phyloP scores from a whole-genome alignment of 306 rosid species.

The Medicago truncatula region DNA sequence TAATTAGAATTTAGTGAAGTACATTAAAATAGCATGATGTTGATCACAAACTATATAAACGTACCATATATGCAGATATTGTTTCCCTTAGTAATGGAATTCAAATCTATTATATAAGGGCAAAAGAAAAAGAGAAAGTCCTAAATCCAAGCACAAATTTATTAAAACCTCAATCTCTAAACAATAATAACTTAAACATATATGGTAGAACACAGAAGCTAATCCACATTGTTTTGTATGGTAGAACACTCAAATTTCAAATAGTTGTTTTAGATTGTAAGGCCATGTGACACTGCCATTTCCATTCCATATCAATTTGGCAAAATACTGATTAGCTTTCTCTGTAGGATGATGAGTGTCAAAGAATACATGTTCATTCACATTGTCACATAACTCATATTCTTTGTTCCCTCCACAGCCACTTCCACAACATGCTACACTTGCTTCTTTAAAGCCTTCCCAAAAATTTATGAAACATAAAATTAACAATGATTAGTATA shows the following conservation, averaged over 20 bases:
- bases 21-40: no score
- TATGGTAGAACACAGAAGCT: background rate
- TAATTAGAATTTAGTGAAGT: no score
- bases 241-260: background rate
- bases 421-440: conserved; percentile 64
- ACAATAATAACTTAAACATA: no score
- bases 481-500: background rate
- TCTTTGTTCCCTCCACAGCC: conserved; percentile 73
- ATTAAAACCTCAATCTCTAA: no score
- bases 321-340: conserved; percentile 22
- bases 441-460: conserved; percentile 51
- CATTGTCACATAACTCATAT: conserved; percentile 40
- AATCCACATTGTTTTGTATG: background rate
- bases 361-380: conserved; percentile 45
- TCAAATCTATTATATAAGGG: background rate
- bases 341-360: conserved; percentile 61
- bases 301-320: conserved; percentile 54
- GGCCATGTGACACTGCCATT: background rate
- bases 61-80: background rate
- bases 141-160: no score
- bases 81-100: background rate
- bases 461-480: background rate
- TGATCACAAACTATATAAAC: no score
- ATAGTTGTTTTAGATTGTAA: conserved; percentile 6
- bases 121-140: no score